Evolutionary conservation across 192 early-diverging fungal species (phyloP), one percentile per base, ranked within the genome.

Genomic region (Thoreauomyces humboldtii): DNA sequence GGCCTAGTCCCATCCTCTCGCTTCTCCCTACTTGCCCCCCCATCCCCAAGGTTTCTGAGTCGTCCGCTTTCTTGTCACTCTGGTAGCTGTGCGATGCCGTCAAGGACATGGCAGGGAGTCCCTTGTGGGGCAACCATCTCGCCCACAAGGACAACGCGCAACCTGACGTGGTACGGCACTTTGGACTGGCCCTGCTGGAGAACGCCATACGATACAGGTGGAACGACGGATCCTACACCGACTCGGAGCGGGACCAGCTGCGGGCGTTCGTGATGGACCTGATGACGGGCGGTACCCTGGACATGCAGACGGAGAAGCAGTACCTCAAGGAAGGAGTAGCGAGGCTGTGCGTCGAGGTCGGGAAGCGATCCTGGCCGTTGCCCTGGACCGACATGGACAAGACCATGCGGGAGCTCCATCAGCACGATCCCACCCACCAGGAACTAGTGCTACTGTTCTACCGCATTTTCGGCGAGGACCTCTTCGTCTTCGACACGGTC

Each of bases 311-410:
- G 12, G 81, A 82, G 53, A 55, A 69, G 31, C 27, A 31, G 2
- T 86, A 73, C 58, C 81, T 88, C 58, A 88, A 84, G 47, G 82
- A 82, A n/a, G 88, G 88, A 56, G 55, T 85, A 12, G 78, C 80
- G 5, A 50, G 61, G 17, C 36, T 88, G 21, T 67, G 85, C 47
- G 87, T 85, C 1, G 86, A 79, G 41, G 67, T 86, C 27, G 85
- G 77, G 15, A 87, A 88, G 55, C 61, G 85, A 15, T 75, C 75
- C 55, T 88, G 82, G 84, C 86, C 86, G 1, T 50, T 58, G 35
- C 36, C 55, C n/a, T 88, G 86, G 86, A 52, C 66, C 7, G 79
- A 84, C 27, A 81, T 88, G 71, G 81, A 88, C 48, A 1, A 41
- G 0, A 41, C 75, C 25, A 59, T 88, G 12, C 54, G 71, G 42